Evolutionary conservation across 352 stramenopile genomes (phyloP), one percentile per base, ranked within the genome.

Genomic region (Vaucheria bursata): DNA sequence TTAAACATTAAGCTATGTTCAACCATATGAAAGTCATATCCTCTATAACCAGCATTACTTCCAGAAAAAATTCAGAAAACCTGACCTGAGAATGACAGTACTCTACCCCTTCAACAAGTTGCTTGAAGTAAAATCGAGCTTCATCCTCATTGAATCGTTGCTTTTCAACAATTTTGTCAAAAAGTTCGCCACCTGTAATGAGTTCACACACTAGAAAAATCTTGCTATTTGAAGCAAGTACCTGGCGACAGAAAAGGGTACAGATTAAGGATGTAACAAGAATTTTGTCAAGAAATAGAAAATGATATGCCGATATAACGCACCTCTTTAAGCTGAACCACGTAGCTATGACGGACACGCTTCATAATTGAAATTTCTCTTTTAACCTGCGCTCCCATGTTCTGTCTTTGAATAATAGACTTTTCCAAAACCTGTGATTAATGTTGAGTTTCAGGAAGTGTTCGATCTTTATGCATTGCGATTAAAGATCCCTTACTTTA

Each of bases 281-380:
- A 12, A 25, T 59, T 12, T 59, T 18, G 12, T 18, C 45, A 59
- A 59, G 12, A 59, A 4, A 77, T 3, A 35, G 4, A 71, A 40
- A 73, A 79, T 82, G 49, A 40, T 75, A 35, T 80, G 45, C 45
- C 70, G 36, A 37, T 52, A 8, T 65, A 52, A 12, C 71, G 52
- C 12, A 93, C 88, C 84, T 94, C 89, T 39, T 89, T 90, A 1
- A 95, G 86, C 82, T 92, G 86, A 0, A 94, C 90, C 74, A 95
- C 87, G 77, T 92, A 86, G 5, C 83, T 83, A 59, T 91, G 87
- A 12, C 85, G 80, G 34, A 94, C 91, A 85, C 97, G 96, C 87
- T 97, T 98, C 93, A 98, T 98, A 78, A 98, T 97, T 6, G 91
- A 96, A 79, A 98, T 98, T 88, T 98, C 95, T 85, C 96, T 96